Evolutionary conservation across 495 filamentous ascomycete species (phyloP).

Genomic region (Penicillium subrubescens): DNA sequence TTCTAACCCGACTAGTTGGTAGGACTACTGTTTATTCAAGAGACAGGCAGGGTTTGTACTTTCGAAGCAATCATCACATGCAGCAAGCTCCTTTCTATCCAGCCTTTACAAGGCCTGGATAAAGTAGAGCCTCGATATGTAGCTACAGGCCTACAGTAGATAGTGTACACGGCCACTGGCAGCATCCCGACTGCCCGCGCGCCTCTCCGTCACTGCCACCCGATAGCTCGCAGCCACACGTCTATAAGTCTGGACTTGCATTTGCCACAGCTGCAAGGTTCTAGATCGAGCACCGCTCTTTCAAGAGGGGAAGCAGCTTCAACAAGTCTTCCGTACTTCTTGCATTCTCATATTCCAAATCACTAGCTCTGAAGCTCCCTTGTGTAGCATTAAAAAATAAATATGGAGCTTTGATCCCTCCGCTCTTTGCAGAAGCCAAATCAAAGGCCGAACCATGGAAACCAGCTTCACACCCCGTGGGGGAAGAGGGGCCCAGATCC

Average conservation of each 20-base stretch:
- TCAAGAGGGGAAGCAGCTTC: neutral
- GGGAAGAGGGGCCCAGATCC: slow-evolving; percentile 8
- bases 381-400: neutral
- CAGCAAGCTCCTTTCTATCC: neutral
- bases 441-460: slow-evolving; percentile 4
- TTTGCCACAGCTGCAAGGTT: slow-evolving; percentile 12
- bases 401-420: neutral
- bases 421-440: neutral
- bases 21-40: neutral
- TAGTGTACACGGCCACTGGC: neutral
- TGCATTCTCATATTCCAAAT: neutral
- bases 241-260: neutral
- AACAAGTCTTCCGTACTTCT: neutral
- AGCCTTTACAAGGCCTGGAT: neutral
- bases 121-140: too few relatives aligned
- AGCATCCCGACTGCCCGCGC: neutral
- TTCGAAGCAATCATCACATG: neutral
- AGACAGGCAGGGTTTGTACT: neutral
- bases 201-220: neutral
- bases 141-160: neutral
- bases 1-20: neutral
- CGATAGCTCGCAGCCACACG: slow-evolving; percentile 10
- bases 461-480: slow-evolving; percentile 14
- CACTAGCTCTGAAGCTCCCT: neutral
- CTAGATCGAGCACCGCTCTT: slow-evolving; percentile 1